These are phyloP conservation scores for Bolboschoenus planiculmis DNA, from an alignment of 176 grass and related monocot genomes.

Conservation along the genomic window DNA sequence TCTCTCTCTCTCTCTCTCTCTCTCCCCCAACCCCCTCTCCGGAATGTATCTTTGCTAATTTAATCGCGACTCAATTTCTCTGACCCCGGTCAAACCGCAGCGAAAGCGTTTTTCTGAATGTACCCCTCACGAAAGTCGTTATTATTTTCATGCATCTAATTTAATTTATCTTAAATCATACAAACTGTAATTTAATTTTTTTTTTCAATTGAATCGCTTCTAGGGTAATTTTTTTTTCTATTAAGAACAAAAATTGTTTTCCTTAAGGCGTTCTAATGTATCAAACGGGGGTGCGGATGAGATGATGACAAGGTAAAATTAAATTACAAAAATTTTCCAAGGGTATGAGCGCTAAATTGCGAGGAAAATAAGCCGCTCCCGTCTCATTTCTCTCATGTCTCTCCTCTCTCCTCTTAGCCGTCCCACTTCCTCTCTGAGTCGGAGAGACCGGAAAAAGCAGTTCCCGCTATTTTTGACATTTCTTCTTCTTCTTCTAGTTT, in stretches of 20 bases:
- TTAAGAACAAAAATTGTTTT: too few relatives aligned
- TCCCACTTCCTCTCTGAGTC: background rate
- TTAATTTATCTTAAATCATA: background rate
- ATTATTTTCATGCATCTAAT: background rate
- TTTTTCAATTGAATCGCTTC: background rate
- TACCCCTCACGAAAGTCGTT: background rate
- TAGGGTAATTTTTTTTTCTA: background rate
- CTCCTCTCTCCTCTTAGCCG: background rate
- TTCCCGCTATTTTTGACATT: background rate
- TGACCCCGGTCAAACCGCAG: background rate
- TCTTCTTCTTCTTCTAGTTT: background rate
- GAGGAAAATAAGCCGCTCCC: conserved; percentile 9
- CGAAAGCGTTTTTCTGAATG: background rate
- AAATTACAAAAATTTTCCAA: background rate
- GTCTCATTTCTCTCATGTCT: background rate
- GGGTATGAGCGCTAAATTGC: background rate
- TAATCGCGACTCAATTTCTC: background rate
- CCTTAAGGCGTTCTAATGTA: too few relatives aligned
- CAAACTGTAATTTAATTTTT: background rate
- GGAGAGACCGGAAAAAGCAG: too few relatives aligned
- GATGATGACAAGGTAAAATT: too few relatives aligned
- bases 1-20: background rate
- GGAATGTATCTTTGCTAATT: background rate
- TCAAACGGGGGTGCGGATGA: too few relatives aligned
- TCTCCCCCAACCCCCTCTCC: too few relatives aligned